A percentile compares a stretch with the other conserved stretches of the same genome.
Evolutionary conservation across 148 eudicot genomes (phyloP).

Genomic region (Salicornia ramosissima): DNA sequence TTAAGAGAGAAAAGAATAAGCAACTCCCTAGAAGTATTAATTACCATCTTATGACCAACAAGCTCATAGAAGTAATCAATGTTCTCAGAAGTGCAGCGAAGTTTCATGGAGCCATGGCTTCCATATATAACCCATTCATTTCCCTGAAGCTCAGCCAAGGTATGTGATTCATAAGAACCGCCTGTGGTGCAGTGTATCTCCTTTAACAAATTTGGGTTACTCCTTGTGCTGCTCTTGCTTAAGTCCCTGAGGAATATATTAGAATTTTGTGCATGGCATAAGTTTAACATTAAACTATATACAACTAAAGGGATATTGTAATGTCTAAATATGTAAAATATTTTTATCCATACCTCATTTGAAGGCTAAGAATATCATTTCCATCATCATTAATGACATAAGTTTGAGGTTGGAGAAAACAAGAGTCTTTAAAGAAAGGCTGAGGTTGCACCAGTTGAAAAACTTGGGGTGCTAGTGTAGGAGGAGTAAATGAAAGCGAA

Average conservation of each 20-base stretch:
- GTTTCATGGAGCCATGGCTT: conserved; percentile 48
- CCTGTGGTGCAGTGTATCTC: conserved; percentile 50
- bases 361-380: conserved; percentile 60
- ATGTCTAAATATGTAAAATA: not conserved
- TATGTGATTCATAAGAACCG: conserved; percentile 51
- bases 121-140: conserved; percentile 58
- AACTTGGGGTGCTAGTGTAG: conserved; percentile 51
- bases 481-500: conserved; percentile 66
- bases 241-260: conserved; percentile 45
- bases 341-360: conserved; percentile 63
- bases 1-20: conserved; percentile 11
- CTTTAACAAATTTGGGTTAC: conserved; percentile 30
- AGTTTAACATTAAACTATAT: too few relatives aligned
- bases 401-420: conserved; percentile 56
- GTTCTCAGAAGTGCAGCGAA: conserved; percentile 30
- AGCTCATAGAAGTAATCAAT: conserved; percentile 60
- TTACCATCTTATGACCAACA: conserved; percentile 61
- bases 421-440: conserved; percentile 44
- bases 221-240: conserved; percentile 38
- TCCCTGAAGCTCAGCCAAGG: conserved; percentile 54
- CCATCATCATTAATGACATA: conserved; percentile 57
- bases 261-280: not conserved
- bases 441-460: conserved; percentile 49
- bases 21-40: conserved; percentile 13
- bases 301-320: too few relatives aligned